A percentile compares a stretch with the other conserved stretches of the same genome.
These are phyloP conservation scores for Parachlorella kessleri DNA, from an alignment of 139 green algal species.

Conservation along the genomic window DNA sequence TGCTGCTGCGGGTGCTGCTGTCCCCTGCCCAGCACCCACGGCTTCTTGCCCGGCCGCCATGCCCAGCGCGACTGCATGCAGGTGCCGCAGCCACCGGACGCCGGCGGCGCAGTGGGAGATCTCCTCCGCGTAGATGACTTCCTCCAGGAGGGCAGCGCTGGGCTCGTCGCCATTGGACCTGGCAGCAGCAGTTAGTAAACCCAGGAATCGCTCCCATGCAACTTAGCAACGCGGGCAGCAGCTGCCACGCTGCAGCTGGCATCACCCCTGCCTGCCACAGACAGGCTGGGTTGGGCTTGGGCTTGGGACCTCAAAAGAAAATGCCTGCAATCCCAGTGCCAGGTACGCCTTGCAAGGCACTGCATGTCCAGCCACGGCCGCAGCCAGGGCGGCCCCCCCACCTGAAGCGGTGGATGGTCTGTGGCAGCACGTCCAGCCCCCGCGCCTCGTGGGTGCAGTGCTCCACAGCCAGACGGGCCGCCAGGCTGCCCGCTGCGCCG, in stretches of 20 bases:
- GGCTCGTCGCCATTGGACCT: slow-evolving; percentile 57
- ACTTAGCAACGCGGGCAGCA: too few relatives aligned
- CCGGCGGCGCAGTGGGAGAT: slow-evolving; percentile 90
- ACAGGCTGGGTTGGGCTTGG: too few relatives aligned
- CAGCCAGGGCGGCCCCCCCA: too few relatives aligned
- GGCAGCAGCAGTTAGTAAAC: slow-evolving; percentile 32
- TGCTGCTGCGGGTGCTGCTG: background rate
- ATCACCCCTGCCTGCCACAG: too few relatives aligned
- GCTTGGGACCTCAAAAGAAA: too few relatives aligned
- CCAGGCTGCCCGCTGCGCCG: slow-evolving; percentile 23
- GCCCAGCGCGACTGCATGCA: slow-evolving; percentile 47
- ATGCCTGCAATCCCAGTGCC: too few relatives aligned
- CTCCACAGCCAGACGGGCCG: slow-evolving; percentile 87
- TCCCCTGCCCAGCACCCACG: background rate
- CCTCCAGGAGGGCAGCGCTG: slow-evolving; percentile 72
- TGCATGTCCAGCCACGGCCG: too few relatives aligned
- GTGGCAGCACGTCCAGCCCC: slow-evolving; percentile 88
- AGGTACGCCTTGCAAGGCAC: too few relatives aligned
- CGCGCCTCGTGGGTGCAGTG: slow-evolving; percentile 88
- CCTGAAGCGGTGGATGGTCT: slow-evolving; percentile 85
- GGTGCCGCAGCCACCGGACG: slow-evolving; percentile 79
- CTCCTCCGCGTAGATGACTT: slow-evolving; percentile 88
- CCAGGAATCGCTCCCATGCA: too few relatives aligned
- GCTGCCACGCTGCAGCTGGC: too few relatives aligned
- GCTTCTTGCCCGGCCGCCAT: background rate